Evolutionary conservation across 2,329 filamentous ascomycete species (phyloP), one percentile per base, ranked within the genome.

Genomic region (Fusarium brevicatenulatum): DNA sequence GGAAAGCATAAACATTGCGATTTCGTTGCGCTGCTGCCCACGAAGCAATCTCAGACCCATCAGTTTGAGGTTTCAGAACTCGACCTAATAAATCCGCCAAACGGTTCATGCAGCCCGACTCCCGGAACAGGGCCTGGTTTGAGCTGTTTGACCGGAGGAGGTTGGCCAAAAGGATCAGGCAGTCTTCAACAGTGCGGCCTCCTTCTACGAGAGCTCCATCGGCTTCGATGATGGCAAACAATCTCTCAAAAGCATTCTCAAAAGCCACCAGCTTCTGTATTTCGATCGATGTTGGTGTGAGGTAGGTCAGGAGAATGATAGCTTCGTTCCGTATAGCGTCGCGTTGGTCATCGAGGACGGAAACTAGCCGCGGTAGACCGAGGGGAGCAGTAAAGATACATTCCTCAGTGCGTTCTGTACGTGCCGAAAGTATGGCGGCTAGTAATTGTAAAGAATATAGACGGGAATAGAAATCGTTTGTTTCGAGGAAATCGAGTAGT

Each of bases 241-340:
- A 85, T 47, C 92, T 91, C 69, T 96, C 94, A 77, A 98, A 98
- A 1, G 95, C 94, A 85, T 94, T 95, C 78, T 98, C 95, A 75
- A 98, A 98, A 1, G 95, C 96, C 30, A 98, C 95, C 4, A 98
- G 88, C 81, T 98, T 98, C 80, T 98, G 95, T 58, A 99, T 89
- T 77, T 98, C 95, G 46, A 91, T 85, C 13, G 95, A 97, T 1
- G 91, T 91, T 36, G 94, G 93, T 0, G 96, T 98, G 36, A 99
- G 87, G 64, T 95, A 93, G 37, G 93, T 97, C 54, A 99, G 88
- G 19, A 99, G 87, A n/a, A 92, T 87, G 34, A 99, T 88, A 9
- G 91, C 94, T 83, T 97, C 94, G 82, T 97, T 97, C 70, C 95
- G 91, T 53, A 98, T 88, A 21, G 94, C 94, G 76, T 99, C 96